These are phyloP conservation scores for Phytophthora multivora DNA, from an alignment of 352 stramenopile genomes.

Conservation along the genomic window DNA sequence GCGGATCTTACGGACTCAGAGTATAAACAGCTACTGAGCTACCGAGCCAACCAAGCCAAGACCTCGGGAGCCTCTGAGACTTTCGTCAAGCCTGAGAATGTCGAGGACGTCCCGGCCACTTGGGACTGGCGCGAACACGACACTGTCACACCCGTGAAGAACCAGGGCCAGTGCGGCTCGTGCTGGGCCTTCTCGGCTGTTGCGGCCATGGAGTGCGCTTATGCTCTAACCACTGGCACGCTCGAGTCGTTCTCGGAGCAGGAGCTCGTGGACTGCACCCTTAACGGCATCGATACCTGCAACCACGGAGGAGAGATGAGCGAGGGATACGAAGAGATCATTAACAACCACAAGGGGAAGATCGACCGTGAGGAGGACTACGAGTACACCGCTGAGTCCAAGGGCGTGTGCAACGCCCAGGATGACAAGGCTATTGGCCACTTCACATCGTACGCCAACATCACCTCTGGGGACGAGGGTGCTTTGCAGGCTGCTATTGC, in stretches of 20 bases:
- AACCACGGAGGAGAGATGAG: constrained; percentile 97
- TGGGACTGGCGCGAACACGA: constrained; percentile 95
- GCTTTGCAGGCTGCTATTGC: constrained; percentile 86
- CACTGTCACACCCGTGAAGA: constrained; percentile 92
- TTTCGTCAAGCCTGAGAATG: constrained; percentile 20
- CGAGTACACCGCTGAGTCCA: constrained; percentile 93
- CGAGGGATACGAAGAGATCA: constrained; percentile 96
- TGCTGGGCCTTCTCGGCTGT: constrained; percentile 98
- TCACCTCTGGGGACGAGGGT: constrained; percentile 69
- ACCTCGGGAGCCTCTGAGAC: constrained; percentile 14
- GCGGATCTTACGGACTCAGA: constrained; percentile 45
- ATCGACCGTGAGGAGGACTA: constrained; percentile 96
- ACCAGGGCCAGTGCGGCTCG: constrained; percentile 94
- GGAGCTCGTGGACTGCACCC: constrained; percentile 97
- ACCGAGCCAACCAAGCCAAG: constrained; percentile 6
- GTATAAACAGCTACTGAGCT: constrained; percentile 48
- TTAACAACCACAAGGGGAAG: constrained; percentile 71
- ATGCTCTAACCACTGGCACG: constrained; percentile 91
- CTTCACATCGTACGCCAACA: constrained; percentile 83
- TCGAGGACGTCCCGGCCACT: constrained; percentile 54
- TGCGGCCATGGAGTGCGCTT: constrained; percentile 96
- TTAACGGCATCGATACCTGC: constrained; percentile 94
- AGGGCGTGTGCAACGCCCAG: constrained; percentile 85
- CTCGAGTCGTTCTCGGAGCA: constrained; percentile 97
- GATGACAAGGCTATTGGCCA: constrained; percentile 72